These are phyloP conservation scores for Moesziomyces parantarcticus DNA, from an alignment of 1,284 basidiomycete genomes.

Conservation along the genomic window DNA sequence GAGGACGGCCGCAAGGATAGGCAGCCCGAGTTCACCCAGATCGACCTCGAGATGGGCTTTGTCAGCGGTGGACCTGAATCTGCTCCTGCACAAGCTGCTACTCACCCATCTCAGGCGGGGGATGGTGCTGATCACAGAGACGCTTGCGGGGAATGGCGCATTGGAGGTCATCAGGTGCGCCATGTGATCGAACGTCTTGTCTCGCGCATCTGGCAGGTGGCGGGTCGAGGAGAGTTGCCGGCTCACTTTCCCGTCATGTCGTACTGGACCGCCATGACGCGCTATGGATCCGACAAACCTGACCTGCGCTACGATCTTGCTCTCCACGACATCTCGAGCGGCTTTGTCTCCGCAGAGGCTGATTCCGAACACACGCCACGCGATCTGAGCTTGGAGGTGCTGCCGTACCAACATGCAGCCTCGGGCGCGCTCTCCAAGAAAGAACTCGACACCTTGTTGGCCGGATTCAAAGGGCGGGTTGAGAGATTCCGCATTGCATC, in stretches of 20 bases:
- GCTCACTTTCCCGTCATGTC: constrained; percentile 51
- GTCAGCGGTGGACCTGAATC: constrained; percentile 78
- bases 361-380: neutral
- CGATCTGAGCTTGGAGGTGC: constrained; percentile 35
- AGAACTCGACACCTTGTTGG: constrained; percentile 44
- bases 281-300: constrained; percentile 93
- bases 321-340: constrained; percentile 46
- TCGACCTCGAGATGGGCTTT: constrained; percentile 96
- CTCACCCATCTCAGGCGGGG: neutral
- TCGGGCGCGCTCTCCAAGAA: constrained; percentile 43
- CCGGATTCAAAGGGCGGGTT: constrained; percentile 30
- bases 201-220: constrained; percentile 75
- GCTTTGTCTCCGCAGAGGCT: constrained; percentile 15
- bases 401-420: constrained; percentile 34
- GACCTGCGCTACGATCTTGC: constrained; percentile 83
- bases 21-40: constrained; percentile 95
- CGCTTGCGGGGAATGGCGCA: constrained; percentile 74
- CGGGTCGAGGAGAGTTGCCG: constrained; percentile 73
- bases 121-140: constrained; percentile 14
- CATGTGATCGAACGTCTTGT: constrained; percentile 57
- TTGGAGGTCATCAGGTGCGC: constrained; percentile 69
- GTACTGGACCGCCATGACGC: constrained; percentile 55
- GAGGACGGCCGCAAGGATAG: constrained; percentile 93
- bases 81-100: neutral
- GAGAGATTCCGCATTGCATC: constrained; percentile 53